phyloP scores from a whole-genome alignment of 257 asterid genomes.

The Gynochthodes officinalis region DNA sequence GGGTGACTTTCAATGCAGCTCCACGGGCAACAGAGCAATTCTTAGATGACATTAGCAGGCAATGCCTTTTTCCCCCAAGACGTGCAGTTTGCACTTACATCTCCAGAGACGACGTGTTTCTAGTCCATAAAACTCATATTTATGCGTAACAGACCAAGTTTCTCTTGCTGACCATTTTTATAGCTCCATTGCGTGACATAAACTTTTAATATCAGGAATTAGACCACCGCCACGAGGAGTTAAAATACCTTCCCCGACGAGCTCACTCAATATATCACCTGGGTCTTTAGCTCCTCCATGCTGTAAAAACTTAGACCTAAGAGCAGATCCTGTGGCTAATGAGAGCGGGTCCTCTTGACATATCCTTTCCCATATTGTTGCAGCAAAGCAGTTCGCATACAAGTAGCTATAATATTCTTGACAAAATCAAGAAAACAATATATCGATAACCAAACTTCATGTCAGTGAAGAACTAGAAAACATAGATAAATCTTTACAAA shows the following conservation, averaged over 20 bases:
- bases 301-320: conserved; percentile 66
- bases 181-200: conserved; percentile 58
- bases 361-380: conserved; percentile 74
- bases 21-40: background rate
- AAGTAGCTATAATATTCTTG: conserved; percentile 94
- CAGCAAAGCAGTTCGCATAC: conserved; percentile 88
- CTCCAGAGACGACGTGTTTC: background rate
- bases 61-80: background rate
- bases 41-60: background rate
- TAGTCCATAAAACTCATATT: background rate
- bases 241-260: conserved; percentile 48
- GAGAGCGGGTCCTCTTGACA: conserved; percentile 82
- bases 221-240: conserved; percentile 54
- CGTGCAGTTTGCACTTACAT: background rate
- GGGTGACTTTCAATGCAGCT: background rate
- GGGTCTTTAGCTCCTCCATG: conserved; percentile 98
- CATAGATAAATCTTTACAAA: background rate
- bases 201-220: conserved; percentile 69
- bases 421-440: conserved; percentile 10
- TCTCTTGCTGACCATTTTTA: conserved; percentile 9
- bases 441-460: background rate
- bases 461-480: background rate
- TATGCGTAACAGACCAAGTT: background rate
- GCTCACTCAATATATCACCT: conserved; percentile 59
- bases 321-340: conserved; percentile 64